phyloP scores from a whole-genome alignment of 2,329 filamentous ascomycete species.

The Exophiala bonariae region DNA sequence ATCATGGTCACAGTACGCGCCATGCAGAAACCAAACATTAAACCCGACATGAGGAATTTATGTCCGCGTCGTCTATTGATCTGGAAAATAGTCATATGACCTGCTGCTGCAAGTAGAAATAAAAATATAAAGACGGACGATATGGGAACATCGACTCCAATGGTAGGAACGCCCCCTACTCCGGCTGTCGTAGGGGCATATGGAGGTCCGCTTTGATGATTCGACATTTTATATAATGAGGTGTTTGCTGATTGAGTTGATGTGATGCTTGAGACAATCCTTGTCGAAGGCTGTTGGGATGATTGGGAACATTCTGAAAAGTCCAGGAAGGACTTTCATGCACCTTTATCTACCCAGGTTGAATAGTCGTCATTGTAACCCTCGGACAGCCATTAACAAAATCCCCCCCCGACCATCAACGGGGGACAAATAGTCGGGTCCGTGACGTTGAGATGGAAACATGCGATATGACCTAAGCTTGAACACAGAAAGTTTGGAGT shows the following conservation, averaged over 20 bases:
- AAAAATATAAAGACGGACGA: slow-evolving; percentile 60
- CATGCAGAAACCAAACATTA: slow-evolving; percentile 52
- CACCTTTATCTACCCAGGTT: too few relatives aligned
- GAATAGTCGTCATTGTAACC: too few relatives aligned
- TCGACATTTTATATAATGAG: not conserved
- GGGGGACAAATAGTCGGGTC: too few relatives aligned
- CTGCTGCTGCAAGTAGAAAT: slow-evolving; percentile 43
- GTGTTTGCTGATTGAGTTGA: not conserved
- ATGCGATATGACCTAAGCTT: too few relatives aligned
- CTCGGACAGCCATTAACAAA: too few relatives aligned
- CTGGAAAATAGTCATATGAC: slow-evolving; percentile 47
- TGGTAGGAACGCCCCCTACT: slow-evolving; percentile 52
- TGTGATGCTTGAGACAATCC: too few relatives aligned
- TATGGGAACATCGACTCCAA: slow-evolving; percentile 50
- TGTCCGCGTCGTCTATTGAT: slow-evolving; percentile 42
- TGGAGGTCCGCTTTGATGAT: slow-evolving; percentile 43
- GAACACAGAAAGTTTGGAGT: too few relatives aligned
- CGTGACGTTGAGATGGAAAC: too few relatives aligned
- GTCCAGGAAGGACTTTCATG: too few relatives aligned
- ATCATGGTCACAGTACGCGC: slow-evolving; percentile 47
- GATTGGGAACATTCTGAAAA: too few relatives aligned
- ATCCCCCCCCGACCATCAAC: too few relatives aligned
- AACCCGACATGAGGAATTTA: slow-evolving; percentile 51
- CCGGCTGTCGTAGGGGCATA: slow-evolving; percentile 34
- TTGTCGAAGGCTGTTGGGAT: too few relatives aligned